Conservation (phyloP, 2,329 filamentous ascomycete species). For the Meredithiella fracta region DNA sequence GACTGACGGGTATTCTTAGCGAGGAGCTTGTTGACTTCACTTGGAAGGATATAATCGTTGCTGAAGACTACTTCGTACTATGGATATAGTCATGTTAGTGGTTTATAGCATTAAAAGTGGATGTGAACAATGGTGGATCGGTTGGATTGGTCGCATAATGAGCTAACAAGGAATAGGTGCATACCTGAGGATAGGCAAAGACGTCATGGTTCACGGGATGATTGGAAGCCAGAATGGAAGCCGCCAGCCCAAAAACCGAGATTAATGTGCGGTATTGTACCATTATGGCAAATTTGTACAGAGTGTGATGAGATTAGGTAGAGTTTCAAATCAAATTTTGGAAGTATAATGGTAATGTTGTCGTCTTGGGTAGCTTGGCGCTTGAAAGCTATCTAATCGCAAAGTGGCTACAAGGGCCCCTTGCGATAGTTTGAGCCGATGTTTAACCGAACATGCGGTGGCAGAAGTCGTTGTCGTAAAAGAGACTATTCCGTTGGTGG, state of each 20-base stretch:
- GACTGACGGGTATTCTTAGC: slow-evolving; percentile 19
- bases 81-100: slow-evolving; percentile 1
- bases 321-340: too few relatives aligned
- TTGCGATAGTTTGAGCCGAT: too few relatives aligned
- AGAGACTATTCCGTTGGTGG: too few relatives aligned
- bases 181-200: slow-evolving; percentile 70
- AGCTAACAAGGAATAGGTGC: slow-evolving; percentile 15
- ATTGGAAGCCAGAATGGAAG: background rate
- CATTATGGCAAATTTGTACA: background rate
- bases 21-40: slow-evolving; percentile 49
- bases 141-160: background rate
- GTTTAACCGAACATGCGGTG: too few relatives aligned
- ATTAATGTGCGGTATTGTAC: background rate
- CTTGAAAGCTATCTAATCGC: too few relatives aligned
- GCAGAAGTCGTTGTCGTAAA: too few relatives aligned
- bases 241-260: background rate
- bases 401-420: too few relatives aligned
- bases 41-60: slow-evolving; percentile 53
- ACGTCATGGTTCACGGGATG: slow-evolving; percentile 57
- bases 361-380: too few relatives aligned
- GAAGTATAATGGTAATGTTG: too few relatives aligned
- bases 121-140: background rate
- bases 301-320: too few relatives aligned
- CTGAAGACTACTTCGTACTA: slow-evolving; percentile 71
- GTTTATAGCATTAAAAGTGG: too few relatives aligned